phyloP scores from a whole-genome alignment of 2,329 filamentous ascomycete species.

The Lecanicillium sp. region DNA sequence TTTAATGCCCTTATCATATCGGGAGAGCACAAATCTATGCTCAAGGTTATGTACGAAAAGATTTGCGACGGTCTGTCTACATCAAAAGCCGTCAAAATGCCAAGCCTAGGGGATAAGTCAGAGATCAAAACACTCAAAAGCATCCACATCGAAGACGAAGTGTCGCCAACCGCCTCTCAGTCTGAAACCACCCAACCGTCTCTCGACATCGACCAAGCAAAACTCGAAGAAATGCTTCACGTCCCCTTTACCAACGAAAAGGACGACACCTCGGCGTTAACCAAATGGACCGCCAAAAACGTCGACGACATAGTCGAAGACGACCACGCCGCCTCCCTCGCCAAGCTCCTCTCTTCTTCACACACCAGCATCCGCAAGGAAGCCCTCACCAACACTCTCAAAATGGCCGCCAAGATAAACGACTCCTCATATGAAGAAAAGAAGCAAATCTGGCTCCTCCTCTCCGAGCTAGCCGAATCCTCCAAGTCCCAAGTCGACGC shows the following conservation, averaged over 20 bases:
- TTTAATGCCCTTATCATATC: slow-evolving; percentile 45
- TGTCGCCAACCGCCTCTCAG: background rate
- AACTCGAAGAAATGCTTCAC: slow-evolving; percentile 44
- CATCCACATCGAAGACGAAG: slow-evolving; percentile 7
- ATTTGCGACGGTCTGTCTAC: slow-evolving; percentile 22
- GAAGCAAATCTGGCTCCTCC: slow-evolving; percentile 68
- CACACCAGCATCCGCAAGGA: slow-evolving; percentile 72
- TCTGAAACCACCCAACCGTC: background rate
- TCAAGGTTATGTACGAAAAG: slow-evolving; percentile 20
- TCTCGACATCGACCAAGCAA: slow-evolving; percentile 24
- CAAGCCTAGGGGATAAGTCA: slow-evolving; percentile 12
- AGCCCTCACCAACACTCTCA: slow-evolving; percentile 60
- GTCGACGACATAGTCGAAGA: slow-evolving; percentile 73
- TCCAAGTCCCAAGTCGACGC: slow-evolving; percentile 44
- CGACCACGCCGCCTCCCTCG: slow-evolving; percentile 59
- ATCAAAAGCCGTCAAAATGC: slow-evolving; percentile 13
- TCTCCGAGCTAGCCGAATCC: slow-evolving; percentile 75
- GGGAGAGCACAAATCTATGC: slow-evolving; percentile 30
- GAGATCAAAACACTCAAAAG: slow-evolving; percentile 12
- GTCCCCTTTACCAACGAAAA: slow-evolving; percentile 31
- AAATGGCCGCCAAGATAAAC: slow-evolving; percentile 54
- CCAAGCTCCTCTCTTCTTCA: slow-evolving; percentile 68
- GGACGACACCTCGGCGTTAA: slow-evolving; percentile 44
- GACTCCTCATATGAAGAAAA: slow-evolving; percentile 67
- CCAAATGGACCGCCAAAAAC: slow-evolving; percentile 67